A percentile compares a stretch with the other conserved stretches of the same genome.
phyloP scores from a whole-genome alignment of 108 stramenopile species.

The Pseudonitzschia multiseries region DNA sequence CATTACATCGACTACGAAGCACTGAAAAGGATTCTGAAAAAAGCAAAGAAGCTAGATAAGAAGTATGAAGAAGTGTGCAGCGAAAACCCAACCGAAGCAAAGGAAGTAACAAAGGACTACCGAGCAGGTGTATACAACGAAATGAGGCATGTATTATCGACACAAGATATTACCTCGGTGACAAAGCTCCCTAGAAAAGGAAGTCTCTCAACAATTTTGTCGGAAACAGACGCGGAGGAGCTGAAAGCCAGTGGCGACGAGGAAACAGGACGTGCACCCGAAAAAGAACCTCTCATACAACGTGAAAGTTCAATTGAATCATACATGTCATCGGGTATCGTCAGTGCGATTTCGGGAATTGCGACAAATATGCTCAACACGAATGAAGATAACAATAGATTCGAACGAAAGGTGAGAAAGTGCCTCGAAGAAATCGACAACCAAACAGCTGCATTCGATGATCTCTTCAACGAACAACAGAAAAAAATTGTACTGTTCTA shows the following conservation, averaged over 20 bases:
- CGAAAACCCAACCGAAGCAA: conserved; percentile 43
- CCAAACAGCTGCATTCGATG: conserved; percentile 30
- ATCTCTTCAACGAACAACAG: conserved; percentile 45
- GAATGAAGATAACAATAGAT: not conserved
- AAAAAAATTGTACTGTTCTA: conserved; percentile 65
- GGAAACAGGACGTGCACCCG: conserved; percentile 5
- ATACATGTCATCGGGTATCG: not conserved
- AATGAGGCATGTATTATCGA: not conserved
- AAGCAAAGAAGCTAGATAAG: conserved; percentile 46
- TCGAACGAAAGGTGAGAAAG: conserved; percentile 36
- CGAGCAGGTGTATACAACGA: conserved; percentile 1
- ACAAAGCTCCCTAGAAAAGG: not conserved
- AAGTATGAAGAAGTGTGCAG: conserved; percentile 51
- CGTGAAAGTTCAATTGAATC: not conserved
- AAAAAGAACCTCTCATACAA: not conserved
- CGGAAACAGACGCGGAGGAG: not conserved
- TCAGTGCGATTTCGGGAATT: not conserved
- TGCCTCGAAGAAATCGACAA: conserved; percentile 31
- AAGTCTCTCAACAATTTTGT: not conserved
- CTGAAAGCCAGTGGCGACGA: not conserved
- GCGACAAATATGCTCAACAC: not conserved
- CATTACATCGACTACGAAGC: conserved; percentile 79
- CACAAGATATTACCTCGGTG: not conserved
- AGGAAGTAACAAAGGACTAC: conserved; percentile 28
- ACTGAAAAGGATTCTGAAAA: conserved; percentile 56